Percentiles rank a stretch among this genome's conserved stretches.
Evolutionary conservation across 371 early-diverging fungal genomes (phyloP).

Genomic region (Mucor lusitanicus): DNA sequence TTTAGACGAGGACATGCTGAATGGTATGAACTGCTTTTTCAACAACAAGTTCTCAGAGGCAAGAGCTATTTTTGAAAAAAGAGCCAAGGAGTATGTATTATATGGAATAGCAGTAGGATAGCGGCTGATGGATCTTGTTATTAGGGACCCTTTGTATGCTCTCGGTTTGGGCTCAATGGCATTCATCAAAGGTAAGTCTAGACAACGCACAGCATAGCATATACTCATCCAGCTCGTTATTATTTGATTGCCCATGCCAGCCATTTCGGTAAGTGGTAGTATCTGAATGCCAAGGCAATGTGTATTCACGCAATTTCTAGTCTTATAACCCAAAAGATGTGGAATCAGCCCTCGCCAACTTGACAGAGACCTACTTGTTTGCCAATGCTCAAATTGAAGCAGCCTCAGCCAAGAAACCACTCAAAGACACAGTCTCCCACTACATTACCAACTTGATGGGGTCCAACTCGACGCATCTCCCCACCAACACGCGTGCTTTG

Average conservation of each 20-base stretch:
- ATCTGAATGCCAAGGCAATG: too few relatives aligned
- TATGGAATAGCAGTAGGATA: not conserved
- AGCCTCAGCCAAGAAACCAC: constrained; percentile 48
- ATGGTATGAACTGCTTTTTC: constrained; percentile 53
- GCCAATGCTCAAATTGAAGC: constrained; percentile 57
- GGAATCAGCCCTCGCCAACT: constrained; percentile 42
- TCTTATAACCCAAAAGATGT: constrained; percentile 56
- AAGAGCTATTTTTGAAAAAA: constrained; percentile 31
- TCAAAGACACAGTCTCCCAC: constrained; percentile 40
- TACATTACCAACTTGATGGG: constrained; percentile 45
- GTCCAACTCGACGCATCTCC: constrained; percentile 38
- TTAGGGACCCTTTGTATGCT: constrained; percentile 45
- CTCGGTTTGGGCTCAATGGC: constrained; percentile 45
- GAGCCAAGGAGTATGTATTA: constrained; percentile 29
- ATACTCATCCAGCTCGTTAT: not conserved
- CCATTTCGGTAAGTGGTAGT: constrained; percentile 20
- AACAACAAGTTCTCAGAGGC: constrained; percentile 60
- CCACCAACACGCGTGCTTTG: constrained; percentile 39
- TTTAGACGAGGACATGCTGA: constrained; percentile 52
- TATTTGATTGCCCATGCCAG: not conserved
- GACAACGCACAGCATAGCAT: not conserved
- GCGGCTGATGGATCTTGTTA: not conserved
- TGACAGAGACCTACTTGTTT: constrained; percentile 50
- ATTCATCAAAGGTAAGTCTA: constrained; percentile 44
- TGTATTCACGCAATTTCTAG: constrained; percentile 21